Evolutionary conservation across 192 early-diverging fungal genomes (phyloP), one percentile per base, ranked within the genome.

Genomic region (Coemansia sp.): DNA sequence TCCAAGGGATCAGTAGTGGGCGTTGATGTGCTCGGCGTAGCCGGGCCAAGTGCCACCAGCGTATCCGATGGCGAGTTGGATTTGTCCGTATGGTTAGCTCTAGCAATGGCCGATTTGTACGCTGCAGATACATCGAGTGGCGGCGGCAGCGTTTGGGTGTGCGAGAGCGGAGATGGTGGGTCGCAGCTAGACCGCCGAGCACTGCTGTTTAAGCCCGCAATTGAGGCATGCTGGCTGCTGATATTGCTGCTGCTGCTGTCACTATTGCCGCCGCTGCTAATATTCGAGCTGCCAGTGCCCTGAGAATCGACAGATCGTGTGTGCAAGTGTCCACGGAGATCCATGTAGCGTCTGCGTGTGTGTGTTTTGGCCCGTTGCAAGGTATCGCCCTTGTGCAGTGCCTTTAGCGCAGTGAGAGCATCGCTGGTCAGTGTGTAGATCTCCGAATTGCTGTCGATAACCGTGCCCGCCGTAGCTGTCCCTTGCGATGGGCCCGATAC

Each of bases 381-480:
- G 2, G 80, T 44, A 18, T 76, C 75, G 16, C 75, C 72, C 66
- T 74, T 75, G 68, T 65, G 60, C 31, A 83, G 39, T 8, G 70
- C 16, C 33, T 72, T 73, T 31, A 78, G 73, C 15, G 65, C 69
- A 10, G 27, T 29, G 41, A 69, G 67, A 3, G 81, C 82, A 5
- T 80, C 74, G 13, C 62, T 38, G 2, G 82, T 84, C 16, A 84
- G 82, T 12, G 82, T 80, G 66, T 84, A 84, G 38, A 84, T 76
- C 62, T 84, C 82, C 0, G 68, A 47, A 55, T 73, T 80, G 72
- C 82, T 84, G 75, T 84, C 82, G 13, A 80, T 47, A n/a, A 84
- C 81, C 12, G 50, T 27, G 5, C n/a, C 49, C n/a, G 62, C 46
- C 34, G n/a, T 40, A 39, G 24, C 38, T 8, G 53, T 16, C 16